Conservation (phyloP, 768 basidiomycete genomes). For the Nidularia pulvinata region DNA sequence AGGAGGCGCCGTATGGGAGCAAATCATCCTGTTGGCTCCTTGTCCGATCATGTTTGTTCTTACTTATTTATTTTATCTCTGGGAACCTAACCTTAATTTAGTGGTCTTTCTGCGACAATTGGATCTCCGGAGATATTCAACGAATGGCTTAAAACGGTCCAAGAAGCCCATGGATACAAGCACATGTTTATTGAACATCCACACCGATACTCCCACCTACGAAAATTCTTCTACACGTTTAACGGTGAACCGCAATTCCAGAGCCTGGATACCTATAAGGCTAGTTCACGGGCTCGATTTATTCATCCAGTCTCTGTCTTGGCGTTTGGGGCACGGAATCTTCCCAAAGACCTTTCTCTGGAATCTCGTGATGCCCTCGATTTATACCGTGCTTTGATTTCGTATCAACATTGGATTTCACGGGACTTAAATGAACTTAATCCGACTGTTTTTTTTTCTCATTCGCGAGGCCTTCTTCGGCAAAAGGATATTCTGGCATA, state of each 20-base stretch:
- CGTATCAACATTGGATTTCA: conserved; percentile 4
- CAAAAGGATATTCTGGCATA: conserved; percentile 65
- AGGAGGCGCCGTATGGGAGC: conserved; percentile 73
- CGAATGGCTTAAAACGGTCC: conserved; percentile 62
- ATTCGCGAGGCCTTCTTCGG: conserved; percentile 31
- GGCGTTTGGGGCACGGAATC: conserved; percentile 43
- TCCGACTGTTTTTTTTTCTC: conserved; percentile 44
- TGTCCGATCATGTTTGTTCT: conserved; percentile 67
- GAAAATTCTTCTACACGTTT: conserved; percentile 60
- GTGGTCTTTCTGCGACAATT: conserved; percentile 73
- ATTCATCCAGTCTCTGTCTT: conserved; percentile 66
- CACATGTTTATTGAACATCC: conserved; percentile 63
- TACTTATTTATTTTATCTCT: neutral
- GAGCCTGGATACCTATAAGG: conserved; percentile 32
- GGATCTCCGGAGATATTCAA: conserved; percentile 68
- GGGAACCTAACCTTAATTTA: conserved; percentile 14
- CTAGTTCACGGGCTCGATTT: conserved; percentile 43
- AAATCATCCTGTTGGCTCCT: conserved; percentile 68
- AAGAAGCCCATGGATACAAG: conserved; percentile 54
- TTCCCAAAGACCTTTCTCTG: conserved; percentile 65
- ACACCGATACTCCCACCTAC: conserved; percentile 72
- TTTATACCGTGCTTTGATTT: conserved; percentile 44
- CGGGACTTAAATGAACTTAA: conserved; percentile 28
- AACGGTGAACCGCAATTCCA: conserved; percentile 22
- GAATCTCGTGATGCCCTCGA: conserved; percentile 58